phyloP scores from a whole-genome alignment of 1,284 basidiomycete species.

The Cryptococcus floricola region DNA sequence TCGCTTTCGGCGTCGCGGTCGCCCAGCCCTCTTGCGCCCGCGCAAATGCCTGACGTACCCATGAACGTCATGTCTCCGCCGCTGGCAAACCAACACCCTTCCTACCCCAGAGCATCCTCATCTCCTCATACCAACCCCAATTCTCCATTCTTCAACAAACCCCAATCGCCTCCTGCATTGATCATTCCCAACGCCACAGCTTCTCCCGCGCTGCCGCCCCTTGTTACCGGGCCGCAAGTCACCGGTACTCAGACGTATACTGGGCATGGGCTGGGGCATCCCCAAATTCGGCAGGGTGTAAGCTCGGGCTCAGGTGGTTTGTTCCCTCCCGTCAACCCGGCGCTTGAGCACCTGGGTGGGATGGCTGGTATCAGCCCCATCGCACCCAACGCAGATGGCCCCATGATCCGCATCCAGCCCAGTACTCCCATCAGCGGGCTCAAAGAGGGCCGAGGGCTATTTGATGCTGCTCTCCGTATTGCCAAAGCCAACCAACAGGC shows the following conservation, averaged over 20 bases:
- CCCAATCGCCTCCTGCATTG: constrained; percentile 46
- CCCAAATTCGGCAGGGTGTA: constrained; percentile 1
- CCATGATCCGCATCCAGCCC: constrained; percentile 50
- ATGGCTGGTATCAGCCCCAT: constrained; percentile 48
- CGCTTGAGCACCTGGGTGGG: constrained; percentile 39
- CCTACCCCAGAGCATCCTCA: constrained; percentile 14
- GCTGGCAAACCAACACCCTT: constrained; percentile 1
- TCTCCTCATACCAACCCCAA: constrained; percentile 17
- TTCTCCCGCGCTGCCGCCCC: constrained; percentile 37
- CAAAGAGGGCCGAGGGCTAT: constrained; percentile 43
- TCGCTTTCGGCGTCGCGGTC: constrained; percentile 25
- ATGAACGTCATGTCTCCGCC: constrained; percentile 21
- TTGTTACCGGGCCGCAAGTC: constrained; percentile 19
- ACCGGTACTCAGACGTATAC: neutral
- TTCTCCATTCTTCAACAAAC: constrained; percentile 42
- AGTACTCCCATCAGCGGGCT: constrained; percentile 49
- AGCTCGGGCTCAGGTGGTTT: constrained; percentile 18
- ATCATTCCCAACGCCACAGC: constrained; percentile 40
- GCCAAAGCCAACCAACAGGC: constrained; percentile 17
- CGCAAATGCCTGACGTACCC: constrained; percentile 5
- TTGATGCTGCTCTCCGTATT: constrained; percentile 41
- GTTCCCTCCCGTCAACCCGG: constrained; percentile 39
- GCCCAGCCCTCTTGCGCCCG: constrained; percentile 21
- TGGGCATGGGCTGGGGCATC: neutral
- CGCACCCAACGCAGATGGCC: constrained; percentile 44